Evolutionary conservation across 2,329 filamentous ascomycete genomes (phyloP), one percentile per base, ranked within the genome.

Genomic region (Diplodia corticola): DNA sequence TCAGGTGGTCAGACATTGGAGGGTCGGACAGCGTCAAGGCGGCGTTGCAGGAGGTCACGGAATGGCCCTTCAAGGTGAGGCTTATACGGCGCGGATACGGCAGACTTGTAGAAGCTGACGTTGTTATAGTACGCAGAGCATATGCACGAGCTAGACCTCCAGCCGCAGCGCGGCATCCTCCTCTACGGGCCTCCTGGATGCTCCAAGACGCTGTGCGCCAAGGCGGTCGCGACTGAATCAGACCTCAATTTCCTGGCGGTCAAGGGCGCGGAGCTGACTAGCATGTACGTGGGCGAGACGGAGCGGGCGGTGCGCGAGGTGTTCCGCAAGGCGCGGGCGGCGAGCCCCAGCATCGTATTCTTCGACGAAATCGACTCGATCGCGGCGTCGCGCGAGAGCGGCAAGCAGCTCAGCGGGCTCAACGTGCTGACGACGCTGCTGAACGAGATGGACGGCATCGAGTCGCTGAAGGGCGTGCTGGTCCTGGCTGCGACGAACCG

Each of bases 351-450:
- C 75, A 94, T 97, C 78, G 93, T 98, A 72, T 98, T 97, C 83
- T 97, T 97, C 70, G 93, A 98, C 76, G 93, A 98, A 77, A 95
- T 98, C 71, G 93, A 98, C 79, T 89, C 91, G 4, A 94, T 98
- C 69, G 91, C 84, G 44, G 83, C 84, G 37, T 82, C 82, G 78
- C 73, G 89, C 80, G 84, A 81, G 71, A 82, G 82, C 28, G 82
- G 82, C 3, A 76, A 78, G 5, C 77, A 80, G 20, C 79, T 76
- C 13, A 79, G 75, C 46, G 86, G 89, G 1, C 84, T 97, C 55
- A 95, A 97, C 74, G 91, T 96, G 51, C 85, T 97, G 15, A 93
- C 93, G 0, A 96, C 93, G 1, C 81, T 98, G 30, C 85, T 98
- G 5, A 97, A 93, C 68, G 94, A 97, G 76, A 96, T 98, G 90